Conservation (phyloP, 164 flowering plant genomes). For the Berberis vulgaris region DNA sequence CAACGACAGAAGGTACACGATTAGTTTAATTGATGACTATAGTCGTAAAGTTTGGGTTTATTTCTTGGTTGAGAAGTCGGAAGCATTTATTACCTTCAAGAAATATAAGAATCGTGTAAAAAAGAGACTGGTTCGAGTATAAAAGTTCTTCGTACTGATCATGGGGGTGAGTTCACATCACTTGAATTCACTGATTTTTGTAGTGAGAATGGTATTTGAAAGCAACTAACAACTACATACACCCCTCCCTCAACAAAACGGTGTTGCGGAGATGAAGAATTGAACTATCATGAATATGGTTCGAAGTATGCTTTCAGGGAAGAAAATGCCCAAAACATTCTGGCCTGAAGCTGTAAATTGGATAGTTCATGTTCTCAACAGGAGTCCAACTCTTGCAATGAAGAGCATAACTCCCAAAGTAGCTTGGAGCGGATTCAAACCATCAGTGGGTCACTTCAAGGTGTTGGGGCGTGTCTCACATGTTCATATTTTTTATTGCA, state of each 20-base stretch:
- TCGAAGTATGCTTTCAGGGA: too few species aligned
- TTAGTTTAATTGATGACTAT: constrained; percentile 5
- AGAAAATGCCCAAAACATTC: too few species aligned
- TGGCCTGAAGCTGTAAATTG: too few species aligned
- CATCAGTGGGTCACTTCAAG: neutral
- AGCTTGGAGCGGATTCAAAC: constrained; percentile 1
- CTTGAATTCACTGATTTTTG: too few species aligned
- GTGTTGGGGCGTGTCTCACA: neutral
- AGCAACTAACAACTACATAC: too few species aligned
- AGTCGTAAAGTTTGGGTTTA: constrained; percentile 1
- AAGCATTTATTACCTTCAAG: too few species aligned
- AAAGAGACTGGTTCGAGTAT: neutral
- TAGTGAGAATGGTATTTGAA: too few species aligned
- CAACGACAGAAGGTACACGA: neutral
- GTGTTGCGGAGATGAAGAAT: neutral
- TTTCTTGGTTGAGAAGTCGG: constrained; percentile 1
- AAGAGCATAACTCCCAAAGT: neutral
- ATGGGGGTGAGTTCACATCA: too few species aligned
- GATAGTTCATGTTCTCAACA: too few species aligned
- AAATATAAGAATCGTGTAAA: constrained; percentile 1
- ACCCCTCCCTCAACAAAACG: neutral
- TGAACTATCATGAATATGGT: too few species aligned
- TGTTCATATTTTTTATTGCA: neutral
- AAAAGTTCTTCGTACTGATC: constrained; percentile 1
- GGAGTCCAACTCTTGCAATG: too few species aligned